Percentiles rank a stretch among this genome's conserved stretches.
phyloP scores from a whole-genome alignment of 2,329 filamentous ascomycete genomes.

The Laburnicola sp. region DNA sequence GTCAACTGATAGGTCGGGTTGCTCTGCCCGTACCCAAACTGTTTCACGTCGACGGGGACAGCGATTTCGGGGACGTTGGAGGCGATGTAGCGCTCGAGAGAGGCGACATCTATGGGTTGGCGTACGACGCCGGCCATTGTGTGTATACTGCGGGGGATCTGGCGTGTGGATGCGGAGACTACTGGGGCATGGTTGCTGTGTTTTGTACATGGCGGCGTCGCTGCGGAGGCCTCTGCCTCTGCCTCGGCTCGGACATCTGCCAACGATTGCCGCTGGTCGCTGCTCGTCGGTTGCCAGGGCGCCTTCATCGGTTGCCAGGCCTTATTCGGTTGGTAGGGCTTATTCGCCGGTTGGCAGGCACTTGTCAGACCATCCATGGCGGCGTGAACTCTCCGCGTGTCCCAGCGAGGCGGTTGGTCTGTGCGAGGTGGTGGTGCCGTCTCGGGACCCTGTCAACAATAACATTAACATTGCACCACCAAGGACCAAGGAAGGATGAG shows the following conservation, averaged over 20 bases:
- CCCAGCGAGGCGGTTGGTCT: no score
- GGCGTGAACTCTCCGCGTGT: no score
- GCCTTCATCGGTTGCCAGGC: no score
- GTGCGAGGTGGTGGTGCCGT: neutral
- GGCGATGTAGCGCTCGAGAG: slow-evolving; percentile 77
- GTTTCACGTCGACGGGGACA: slow-evolving; percentile 82
- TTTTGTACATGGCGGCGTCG: slow-evolving; percentile 13
- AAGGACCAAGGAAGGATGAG: slow-evolving; percentile 42
- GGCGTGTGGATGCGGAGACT: slow-evolving; percentile 1
- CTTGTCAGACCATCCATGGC: no score
- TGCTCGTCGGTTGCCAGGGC: no score
- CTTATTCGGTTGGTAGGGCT: no score
- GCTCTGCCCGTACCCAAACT: slow-evolving; percentile 97
- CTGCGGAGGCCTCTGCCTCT: no score
- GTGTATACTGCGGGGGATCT: slow-evolving; percentile 8
- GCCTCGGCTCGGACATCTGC: no score
- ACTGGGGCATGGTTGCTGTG: slow-evolving; percentile 14
- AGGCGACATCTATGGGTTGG: slow-evolving; percentile 82
- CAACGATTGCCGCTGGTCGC: no score
- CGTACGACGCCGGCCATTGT: slow-evolving; percentile 83
- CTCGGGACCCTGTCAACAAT: slow-evolving; percentile 13
- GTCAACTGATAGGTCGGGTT: slow-evolving; percentile 96
- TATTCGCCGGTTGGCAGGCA: no score
- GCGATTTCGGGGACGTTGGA: slow-evolving; percentile 81
- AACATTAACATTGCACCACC: slow-evolving; percentile 10